Evolutionary conservation across 2,329 filamentous ascomycete species (phyloP), one percentile per base, ranked within the genome.

Genomic region (Aspergillus quadrilineatus): DNA sequence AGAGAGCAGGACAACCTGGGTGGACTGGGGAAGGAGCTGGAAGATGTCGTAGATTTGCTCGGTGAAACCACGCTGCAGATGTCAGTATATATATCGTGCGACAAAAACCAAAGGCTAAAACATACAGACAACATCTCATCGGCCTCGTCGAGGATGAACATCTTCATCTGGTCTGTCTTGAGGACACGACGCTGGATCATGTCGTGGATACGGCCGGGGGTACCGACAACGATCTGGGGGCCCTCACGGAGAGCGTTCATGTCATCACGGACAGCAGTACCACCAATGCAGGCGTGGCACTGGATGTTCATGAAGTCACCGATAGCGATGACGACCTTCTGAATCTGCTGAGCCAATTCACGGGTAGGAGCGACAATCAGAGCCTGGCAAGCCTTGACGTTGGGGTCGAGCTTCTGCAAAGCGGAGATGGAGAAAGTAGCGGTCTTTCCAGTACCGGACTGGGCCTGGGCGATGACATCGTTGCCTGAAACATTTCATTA

Each of bases 21-120:
- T 99, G 63, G 91, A 92, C 81, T 96, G 94, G 57, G 94, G 94
- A 54, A 99, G 89, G 60, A 97, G 90, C 82, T 96, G 93, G 88
- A 97, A 99, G 81, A 99, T 96, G 79, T 99, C 94, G 85, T 99
- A 99, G 82, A 99, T 99, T 84, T 99, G 94, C 84, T 99, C 94
- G 72, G 92, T 96, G 87, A 99, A 99, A 85, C 94, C 94, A 74
- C 93, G 93, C 85, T 90, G 37, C 29, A 49, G 14, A 46, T 64
- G 28, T 42, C 46, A 29, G 44, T 47, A 47, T 17, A 47, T 17
- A 58, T 56, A 22, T 4, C 32, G 28, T 12, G 7, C 28, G 47
- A 17, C 7, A 6, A 17, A 22, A 7, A 29, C 2, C 14, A 10
- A 6, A 9, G 6, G 5, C n/a, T 37, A 45, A 29, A 28, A 70